These are phyloP conservation scores for Spergularia azorica DNA, from an alignment of 179 eudicot species.

Conservation along the genomic window DNA sequence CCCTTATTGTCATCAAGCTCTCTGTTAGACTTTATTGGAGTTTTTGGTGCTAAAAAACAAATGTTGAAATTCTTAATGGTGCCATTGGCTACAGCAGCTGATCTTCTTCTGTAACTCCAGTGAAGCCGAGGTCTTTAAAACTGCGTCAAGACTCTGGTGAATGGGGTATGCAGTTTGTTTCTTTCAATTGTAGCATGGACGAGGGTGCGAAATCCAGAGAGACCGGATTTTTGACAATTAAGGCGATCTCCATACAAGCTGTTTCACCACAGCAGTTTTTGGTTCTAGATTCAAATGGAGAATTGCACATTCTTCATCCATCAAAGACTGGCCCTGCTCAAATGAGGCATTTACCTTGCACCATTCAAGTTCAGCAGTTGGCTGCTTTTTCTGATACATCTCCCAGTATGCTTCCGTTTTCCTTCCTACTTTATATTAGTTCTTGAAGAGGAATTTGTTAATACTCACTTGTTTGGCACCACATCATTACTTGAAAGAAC, in stretches of 20 bases:
- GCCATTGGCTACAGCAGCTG: constrained; percentile 59
- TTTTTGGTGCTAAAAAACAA: constrained; percentile 25
- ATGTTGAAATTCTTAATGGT: constrained; percentile 42
- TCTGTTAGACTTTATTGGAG: background rate
- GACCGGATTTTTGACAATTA: constrained; percentile 34
- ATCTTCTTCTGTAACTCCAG: constrained; percentile 78
- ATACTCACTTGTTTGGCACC: background rate
- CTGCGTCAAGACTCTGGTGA: constrained; percentile 65
- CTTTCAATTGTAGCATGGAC: constrained; percentile 42
- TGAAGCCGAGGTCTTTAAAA: constrained; percentile 59
- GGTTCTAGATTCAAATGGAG: constrained; percentile 64
- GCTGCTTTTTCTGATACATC: constrained; percentile 63
- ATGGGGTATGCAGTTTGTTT: constrained; percentile 55
- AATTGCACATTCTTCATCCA: constrained; percentile 50
- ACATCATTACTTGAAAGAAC: background rate
- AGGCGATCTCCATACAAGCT: constrained; percentile 60
- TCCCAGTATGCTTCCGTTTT: constrained; percentile 40
- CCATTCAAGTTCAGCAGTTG: constrained; percentile 56
- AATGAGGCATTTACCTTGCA: constrained; percentile 48
- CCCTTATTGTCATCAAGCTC: constrained; percentile 10
- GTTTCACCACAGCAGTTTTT: constrained; percentile 61
- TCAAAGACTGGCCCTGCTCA: constrained; percentile 38
- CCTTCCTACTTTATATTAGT: constrained; percentile 10
- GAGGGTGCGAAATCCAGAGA: constrained; percentile 34
- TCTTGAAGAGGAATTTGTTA: background rate